phyloP scores from a whole-genome alignment of 2,329 filamentous ascomycete genomes.

The Ceratocystiopsis sp. region DNA sequence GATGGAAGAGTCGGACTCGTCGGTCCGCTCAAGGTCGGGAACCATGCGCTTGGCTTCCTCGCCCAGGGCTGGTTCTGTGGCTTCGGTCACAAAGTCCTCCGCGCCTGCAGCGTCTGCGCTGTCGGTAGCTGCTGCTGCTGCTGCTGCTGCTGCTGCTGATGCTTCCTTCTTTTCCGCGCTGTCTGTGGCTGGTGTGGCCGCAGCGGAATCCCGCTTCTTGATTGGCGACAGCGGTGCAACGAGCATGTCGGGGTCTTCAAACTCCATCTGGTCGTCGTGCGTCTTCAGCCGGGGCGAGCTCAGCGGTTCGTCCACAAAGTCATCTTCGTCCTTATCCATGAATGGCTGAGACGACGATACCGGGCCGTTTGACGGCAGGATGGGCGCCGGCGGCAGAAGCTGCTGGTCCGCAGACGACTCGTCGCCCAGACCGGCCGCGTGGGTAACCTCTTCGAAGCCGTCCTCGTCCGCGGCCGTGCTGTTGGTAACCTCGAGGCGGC shows the following conservation, averaged over 20 bases:
- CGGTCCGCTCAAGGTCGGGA: conserved; percentile 9
- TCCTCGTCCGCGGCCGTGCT: conserved; percentile 25
- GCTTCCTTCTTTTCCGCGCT: too few relatives aligned
- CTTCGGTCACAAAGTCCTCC: conserved; percentile 9
- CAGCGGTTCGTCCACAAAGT: conserved; percentile 64
- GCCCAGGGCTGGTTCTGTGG: conserved; percentile 8
- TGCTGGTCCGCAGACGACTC: conserved; percentile 27
- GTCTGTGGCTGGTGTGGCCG: conserved; percentile 24
- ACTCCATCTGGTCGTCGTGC: conserved; percentile 35
- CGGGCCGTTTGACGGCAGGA: too few relatives aligned
- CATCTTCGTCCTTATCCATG: conserved; percentile 46
- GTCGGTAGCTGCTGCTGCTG: conserved; percentile 4
- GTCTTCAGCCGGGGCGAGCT: conserved; percentile 50
- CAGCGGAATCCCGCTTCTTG: conserved; percentile 29
- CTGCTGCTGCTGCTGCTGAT: not conserved
- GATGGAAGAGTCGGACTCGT: conserved; percentile 13
- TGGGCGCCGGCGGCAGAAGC: too few relatives aligned
- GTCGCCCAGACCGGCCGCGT: conserved; percentile 36
- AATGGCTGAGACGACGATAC: conserved; percentile 19
- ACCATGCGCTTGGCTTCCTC: conserved; percentile 6
- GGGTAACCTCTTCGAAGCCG: conserved; percentile 44
- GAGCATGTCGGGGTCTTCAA: conserved; percentile 38
- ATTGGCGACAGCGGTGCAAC: conserved; percentile 41
- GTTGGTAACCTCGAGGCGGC: conserved; percentile 49
- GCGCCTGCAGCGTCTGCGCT: conserved; percentile 6